Base-by-base conservation (phyloP, 2,329 filamentous ascomycete genomes). In the Penicillium sp. region DNA sequence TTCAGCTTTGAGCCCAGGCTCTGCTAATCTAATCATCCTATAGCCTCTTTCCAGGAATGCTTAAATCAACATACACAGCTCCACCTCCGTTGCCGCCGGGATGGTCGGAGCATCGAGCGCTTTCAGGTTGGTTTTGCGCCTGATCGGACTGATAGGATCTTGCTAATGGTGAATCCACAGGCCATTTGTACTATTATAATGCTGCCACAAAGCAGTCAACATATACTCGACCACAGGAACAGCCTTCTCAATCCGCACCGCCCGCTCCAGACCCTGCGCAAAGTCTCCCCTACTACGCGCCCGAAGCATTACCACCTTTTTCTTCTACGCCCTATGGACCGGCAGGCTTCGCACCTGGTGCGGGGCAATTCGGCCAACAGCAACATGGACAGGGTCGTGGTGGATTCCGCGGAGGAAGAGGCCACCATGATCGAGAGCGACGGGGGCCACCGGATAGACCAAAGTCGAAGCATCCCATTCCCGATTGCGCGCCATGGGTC, bases 91-190 rank as follows among this genome's bases (percentile, higher is more conserved):
- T 96, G 0, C 87, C 86, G 26, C 79, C 86, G 41, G 91, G 90
- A 58, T 96, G 92, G 92, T 90, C 88, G n/a, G 89, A 95, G 72
- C 91, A 96, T 75, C 92, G 86, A 73, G 90, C 92, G 47, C 92
- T 91, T 6, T 87, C 87, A 46, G 84, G 84, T 83, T 72, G 51
- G 72, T 68, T 42, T 54, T 57, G 42, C 45, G 51, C 45, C 33
- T 44, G n/a, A 5, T 38, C 28, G 15, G 47, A 53, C 31, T 45
- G 50, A 58, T 41, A 51, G 31, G 50, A 49, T 42, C 36, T 52
- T 46, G 53, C 63, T 69, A 49, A 70, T 44, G 24, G 34, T 49
- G 36, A 36, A 42, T 15, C 39, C 13, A 21, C 52, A 82, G 90
- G 90, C 4, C 91, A 96, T 71, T 81, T 81, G 26, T 96, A 96